Percentiles rank a stretch among this genome's conserved stretches.
phyloP scores from a whole-genome alignment of 1,284 basidiomycete species.

The Ustilago xerochloae region DNA sequence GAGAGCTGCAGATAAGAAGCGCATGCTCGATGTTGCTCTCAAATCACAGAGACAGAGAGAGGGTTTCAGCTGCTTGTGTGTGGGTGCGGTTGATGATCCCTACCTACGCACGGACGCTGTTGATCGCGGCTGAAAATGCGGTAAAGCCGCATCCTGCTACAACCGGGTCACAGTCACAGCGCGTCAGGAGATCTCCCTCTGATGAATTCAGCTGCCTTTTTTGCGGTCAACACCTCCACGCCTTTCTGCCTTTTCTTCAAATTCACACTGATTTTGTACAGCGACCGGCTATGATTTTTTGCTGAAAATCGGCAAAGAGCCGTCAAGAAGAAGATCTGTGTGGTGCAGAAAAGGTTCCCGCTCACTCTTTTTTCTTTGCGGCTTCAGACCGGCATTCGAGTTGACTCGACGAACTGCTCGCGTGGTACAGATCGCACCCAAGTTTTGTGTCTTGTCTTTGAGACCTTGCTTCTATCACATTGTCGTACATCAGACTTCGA shows the following conservation, averaged over 20 bases:
- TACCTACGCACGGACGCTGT: conserved; percentile 21
- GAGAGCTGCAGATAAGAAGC: background rate
- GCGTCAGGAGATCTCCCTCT: background rate
- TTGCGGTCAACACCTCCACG: conserved; percentile 5
- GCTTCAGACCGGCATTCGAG: too few relatives aligned
- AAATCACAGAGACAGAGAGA: background rate
- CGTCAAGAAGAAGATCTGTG: conserved; percentile 3
- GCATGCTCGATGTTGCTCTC: background rate
- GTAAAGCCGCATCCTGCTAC: conserved; percentile 29
- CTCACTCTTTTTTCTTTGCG: too few relatives aligned
- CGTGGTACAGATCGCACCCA: conserved; percentile 3
- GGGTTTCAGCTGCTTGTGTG: conserved; percentile 5
- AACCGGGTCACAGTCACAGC: conserved; percentile 2
- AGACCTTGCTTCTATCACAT: background rate
- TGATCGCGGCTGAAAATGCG: conserved; percentile 30
- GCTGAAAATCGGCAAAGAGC: conserved; percentile 4
- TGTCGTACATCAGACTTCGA: too few relatives aligned
- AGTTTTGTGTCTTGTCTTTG: conserved; percentile 1
- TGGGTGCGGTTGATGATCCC: background rate
- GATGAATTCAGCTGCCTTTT: background rate
- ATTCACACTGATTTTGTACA: too few relatives aligned
- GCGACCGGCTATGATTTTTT: too few relatives aligned
- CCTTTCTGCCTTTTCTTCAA: too few relatives aligned
- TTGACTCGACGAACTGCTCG: conserved; percentile 3
- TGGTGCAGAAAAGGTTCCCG: background rate